Evolutionary conservation across 2,329 filamentous ascomycete species (phyloP).

Genomic region (Aureobasidium namibiae): DNA sequence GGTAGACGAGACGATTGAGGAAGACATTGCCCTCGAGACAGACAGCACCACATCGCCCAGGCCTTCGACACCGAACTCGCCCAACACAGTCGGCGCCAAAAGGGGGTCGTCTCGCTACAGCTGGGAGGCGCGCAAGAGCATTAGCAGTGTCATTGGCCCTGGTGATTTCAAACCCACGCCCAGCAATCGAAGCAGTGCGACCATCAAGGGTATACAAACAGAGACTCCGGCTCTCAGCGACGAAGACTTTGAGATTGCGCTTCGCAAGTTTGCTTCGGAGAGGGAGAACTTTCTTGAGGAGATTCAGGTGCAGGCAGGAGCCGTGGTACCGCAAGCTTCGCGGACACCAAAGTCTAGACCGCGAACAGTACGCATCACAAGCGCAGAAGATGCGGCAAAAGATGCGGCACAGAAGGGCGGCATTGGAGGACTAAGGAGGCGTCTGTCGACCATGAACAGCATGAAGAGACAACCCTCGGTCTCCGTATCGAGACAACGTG

Average conservation of each 20-base stretch:
- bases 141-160: slow-evolving; percentile 39
- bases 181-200: slow-evolving; percentile 58
- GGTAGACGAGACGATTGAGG: slow-evolving; percentile 47
- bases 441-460: slow-evolving; percentile 96
- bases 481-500: slow-evolving; percentile 28
- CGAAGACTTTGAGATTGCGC: slow-evolving; percentile 86
- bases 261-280: slow-evolving; percentile 93
- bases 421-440: slow-evolving; percentile 80
- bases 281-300: slow-evolving; percentile 90
- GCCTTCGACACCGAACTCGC: slow-evolving; percentile 37
- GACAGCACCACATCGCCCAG: slow-evolving; percentile 35
- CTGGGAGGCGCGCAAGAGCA: slow-evolving; percentile 43
- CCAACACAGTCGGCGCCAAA: slow-evolving; percentile 29
- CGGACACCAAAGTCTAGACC: slow-evolving; percentile 56
- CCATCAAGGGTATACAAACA: slow-evolving; percentile 43
- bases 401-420: slow-evolving; percentile 45
- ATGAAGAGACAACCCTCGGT: slow-evolving; percentile 76
- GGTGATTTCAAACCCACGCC: slow-evolving; percentile 39
- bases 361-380: slow-evolving; percentile 71
- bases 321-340: slow-evolving; percentile 47
- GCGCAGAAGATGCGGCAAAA: slow-evolving; percentile 52
- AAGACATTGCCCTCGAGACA: slow-evolving; percentile 47
- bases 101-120: slow-evolving; percentile 35
- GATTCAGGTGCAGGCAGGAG: slow-evolving; percentile 77
- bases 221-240: slow-evolving; percentile 48